These are phyloP conservation scores for Verticillium zaregamsianum DNA, from an alignment of 2,329 filamentous ascomycete species.

Conservation along the genomic window DNA sequence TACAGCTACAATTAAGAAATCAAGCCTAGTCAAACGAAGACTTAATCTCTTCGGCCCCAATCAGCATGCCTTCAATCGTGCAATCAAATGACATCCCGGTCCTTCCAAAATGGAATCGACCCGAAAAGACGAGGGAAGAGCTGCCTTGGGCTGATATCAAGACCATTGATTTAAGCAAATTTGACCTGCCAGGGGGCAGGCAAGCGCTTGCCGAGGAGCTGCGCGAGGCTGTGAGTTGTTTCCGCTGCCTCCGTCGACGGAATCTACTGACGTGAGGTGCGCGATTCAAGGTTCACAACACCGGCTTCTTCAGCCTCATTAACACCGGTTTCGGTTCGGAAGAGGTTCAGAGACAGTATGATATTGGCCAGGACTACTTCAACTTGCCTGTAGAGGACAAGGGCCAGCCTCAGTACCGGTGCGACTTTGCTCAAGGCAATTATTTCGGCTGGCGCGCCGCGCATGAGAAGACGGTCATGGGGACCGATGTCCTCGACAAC, in stretches of 20 bases:
- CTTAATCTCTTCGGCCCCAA: not conserved
- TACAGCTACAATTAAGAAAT: too few species aligned
- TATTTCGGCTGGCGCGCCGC: conserved; percentile 43
- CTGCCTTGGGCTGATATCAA: conserved; percentile 47
- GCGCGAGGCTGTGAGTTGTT: conserved; percentile 37
- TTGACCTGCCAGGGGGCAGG: conserved; percentile 45
- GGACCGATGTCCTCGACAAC: conserved; percentile 35
- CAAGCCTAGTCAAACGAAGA: too few species aligned
- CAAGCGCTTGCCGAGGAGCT: conserved; percentile 45
- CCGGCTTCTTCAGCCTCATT: conserved; percentile 50
- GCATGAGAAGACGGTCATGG: conserved; percentile 26
- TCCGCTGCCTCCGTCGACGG: too few species aligned
- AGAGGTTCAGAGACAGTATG: conserved; percentile 49
- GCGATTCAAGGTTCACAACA: conserved; percentile 18
- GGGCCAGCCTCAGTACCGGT: conserved; percentile 41
- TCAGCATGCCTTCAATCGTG: conserved; percentile 9
- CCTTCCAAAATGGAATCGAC: conserved; percentile 21
- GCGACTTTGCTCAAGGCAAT: conserved; percentile 37
- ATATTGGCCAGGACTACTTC: conserved; percentile 49
- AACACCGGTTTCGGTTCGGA: conserved; percentile 50
- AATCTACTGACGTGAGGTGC: not conserved
- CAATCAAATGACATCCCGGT: conserved; percentile 4
- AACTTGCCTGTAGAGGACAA: conserved; percentile 40
- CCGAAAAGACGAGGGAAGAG: conserved; percentile 19
- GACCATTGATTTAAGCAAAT: conserved; percentile 46